A percentile compares a stretch with the other conserved stretches of the same genome.
phyloP scores from a whole-genome alignment of 805 yeast species.

The Ogataea pignaliae region DNA sequence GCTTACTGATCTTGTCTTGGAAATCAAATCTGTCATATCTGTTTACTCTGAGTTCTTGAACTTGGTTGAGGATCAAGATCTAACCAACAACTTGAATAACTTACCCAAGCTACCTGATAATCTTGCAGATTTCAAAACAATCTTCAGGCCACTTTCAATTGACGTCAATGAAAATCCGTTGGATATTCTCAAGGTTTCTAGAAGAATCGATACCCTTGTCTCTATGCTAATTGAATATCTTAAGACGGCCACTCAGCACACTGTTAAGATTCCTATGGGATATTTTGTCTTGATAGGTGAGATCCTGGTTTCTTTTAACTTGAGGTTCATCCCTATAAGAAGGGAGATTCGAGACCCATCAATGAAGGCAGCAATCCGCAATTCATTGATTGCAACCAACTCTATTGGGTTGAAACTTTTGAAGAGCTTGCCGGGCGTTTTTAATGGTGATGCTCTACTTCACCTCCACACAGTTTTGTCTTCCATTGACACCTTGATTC shows the following conservation, averaged over 20 bases:
- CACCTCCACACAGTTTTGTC: slow-evolving; percentile 48
- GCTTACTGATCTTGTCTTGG: slow-evolving; percentile 44
- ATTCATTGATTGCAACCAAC: slow-evolving; percentile 43
- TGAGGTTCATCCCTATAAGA: slow-evolving; percentile 50
- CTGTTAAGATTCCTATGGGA: slow-evolving; percentile 58
- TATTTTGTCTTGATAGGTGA: slow-evolving; percentile 47
- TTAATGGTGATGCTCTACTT: slow-evolving; percentile 37
- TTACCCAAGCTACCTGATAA: slow-evolving; percentile 34
- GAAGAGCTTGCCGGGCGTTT: slow-evolving; percentile 30
- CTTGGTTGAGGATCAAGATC: slow-evolving; percentile 50
- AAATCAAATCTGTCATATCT: slow-evolving; percentile 49
- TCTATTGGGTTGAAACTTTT: slow-evolving; percentile 41
- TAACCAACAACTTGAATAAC: slow-evolving; percentile 34
- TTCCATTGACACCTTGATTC: slow-evolving; percentile 54
- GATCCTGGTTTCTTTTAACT: slow-evolving; percentile 49
- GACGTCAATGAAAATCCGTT: slow-evolving; percentile 52
- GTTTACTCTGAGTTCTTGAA: slow-evolving; percentile 58
- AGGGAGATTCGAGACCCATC: slow-evolving; percentile 55
- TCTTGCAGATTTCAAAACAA: slow-evolving; percentile 14
- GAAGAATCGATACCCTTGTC: slow-evolving; percentile 44
- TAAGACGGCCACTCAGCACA: slow-evolving; percentile 48
- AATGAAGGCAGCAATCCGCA: slow-evolving; percentile 39
- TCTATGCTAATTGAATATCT: slow-evolving; percentile 43
- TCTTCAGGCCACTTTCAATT: slow-evolving; percentile 47
- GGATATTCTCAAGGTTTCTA: slow-evolving; percentile 47